Evolutionary conservation across 257 asterid genomes (phyloP), one percentile per base, ranked within the genome.

Genomic region (Lithospermum erythrorhizon): DNA sequence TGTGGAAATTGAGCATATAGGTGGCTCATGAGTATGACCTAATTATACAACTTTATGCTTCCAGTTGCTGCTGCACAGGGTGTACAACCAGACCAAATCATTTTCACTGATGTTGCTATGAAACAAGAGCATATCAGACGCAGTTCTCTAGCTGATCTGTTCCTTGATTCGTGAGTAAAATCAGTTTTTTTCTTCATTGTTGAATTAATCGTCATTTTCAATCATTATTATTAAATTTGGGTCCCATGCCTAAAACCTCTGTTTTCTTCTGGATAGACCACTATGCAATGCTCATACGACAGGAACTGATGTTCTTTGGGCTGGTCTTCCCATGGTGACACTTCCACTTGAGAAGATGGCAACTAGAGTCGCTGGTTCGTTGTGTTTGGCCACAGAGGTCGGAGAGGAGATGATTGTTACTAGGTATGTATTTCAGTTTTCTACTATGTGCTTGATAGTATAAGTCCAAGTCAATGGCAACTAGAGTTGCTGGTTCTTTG

Each of bases 271-370:
- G 72, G 53, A 54, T 68, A 93, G 99, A 81, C 99, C 99, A 11
- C 87, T 93, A 52, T 93, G 97, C 90, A 93, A 93, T 72, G 99
- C 96, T 52, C 99, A 93, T 74, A 93, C 99, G 37, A 89, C 99
- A 1, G 99, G 99, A 58, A 93, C 99, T 13, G 99, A 93, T 72
- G 71, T 93, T 77, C 97, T 93, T 68, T 93, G 99, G 99, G 99
- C 99, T 27, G 99, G 99, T 60, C 80, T 93, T 59, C 99, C 99
- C 18, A 84, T 93, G 90, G 59, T 93, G 57, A 93, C 99, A 53
- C 94, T 93, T 69, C 94, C 99, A 56, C 96, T 93, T 15, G 97
- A 93, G 90, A 93, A 93, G 70, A 93, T 93, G 99, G 99, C 99
- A 23, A 93, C 99, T 24, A 77, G 99, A 73, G 99, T 93, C 61